Evolutionary conservation across 2,329 filamentous ascomycete genomes (phyloP), one percentile per base, ranked within the genome.

Genomic region (Chaetomium sp.): DNA sequence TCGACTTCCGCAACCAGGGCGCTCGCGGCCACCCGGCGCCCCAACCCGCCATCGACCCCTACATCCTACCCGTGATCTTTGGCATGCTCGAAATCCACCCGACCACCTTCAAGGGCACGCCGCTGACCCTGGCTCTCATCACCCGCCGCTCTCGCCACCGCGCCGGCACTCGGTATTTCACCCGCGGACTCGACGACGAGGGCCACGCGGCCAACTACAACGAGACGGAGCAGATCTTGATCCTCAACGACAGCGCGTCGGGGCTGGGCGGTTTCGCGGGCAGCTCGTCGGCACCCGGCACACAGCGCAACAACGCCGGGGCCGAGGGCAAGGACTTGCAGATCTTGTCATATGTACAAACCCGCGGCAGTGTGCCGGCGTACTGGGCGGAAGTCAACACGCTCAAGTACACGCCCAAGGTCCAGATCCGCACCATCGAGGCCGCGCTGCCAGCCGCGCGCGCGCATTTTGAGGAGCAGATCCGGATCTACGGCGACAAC

Each of bases 121-220:
- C 88, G 10, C 76, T 99, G 60, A 96, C 91, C 19, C 84, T 97
- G 63, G 83, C 86, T 40, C 80, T 99, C 50, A 92, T 97, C 65
- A 95, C 92, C 33, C 82, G 94, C 59, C 84, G 94, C 64, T 96
- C 91, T 27, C 82, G 95, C 63, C 86, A 94, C 71, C 84, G 92
- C 59, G 91, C 86, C 38, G 94, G 94, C 45, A 97, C 94, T 12
- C 80, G 95, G 68, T 97, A 96, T 74, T 94, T 99, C 69, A 95
- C 94, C 2, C 85, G 94, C 61, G 94, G 94, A 51, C 84, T 97
- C 47, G 92, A 99, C 68, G 91, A 96, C 62, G 79, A 94, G 59
- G 94, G 94, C 32, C 85, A 97, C 69, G 94, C 94, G n/a, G 90
- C 94, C 62, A 99, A 99, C 71, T 99, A 92, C 79, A 99, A 99